These are phyloP conservation scores for Rhynchosporium agropyri DNA, from an alignment of 2,329 filamentous ascomycete genomes.

Conservation along the genomic window DNA sequence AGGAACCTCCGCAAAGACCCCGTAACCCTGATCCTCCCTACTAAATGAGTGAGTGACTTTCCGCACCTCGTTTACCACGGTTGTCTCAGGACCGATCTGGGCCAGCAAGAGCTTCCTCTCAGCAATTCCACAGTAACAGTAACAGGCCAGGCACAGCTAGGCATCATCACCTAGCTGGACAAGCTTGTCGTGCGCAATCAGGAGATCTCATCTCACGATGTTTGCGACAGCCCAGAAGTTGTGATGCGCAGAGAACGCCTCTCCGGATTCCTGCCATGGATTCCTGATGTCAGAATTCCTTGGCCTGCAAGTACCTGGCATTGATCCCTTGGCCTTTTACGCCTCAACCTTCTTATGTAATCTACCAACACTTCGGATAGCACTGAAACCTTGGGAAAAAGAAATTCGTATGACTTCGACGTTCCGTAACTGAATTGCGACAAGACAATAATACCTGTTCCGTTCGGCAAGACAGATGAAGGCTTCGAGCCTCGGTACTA, in stretches of 20 bases:
- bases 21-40: constrained; percentile 2
- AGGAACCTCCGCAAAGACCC: constrained; percentile 13
- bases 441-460: not conserved
- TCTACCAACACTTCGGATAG: constrained; percentile 15
- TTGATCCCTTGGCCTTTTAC: constrained; percentile 13
- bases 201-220: not conserved
- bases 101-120: constrained; percentile 3
- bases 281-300: constrained; percentile 20
- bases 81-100: not conserved
- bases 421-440: not conserved
- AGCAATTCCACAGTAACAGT: not conserved
- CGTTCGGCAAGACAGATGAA: constrained; percentile 22
- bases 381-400: constrained; percentile 2
- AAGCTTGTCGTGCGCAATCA: constrained; percentile 3
- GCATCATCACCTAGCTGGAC: not conserved
- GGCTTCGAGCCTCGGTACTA: constrained; percentile 10
- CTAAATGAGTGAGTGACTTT: not conserved
- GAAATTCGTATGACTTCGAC: constrained; percentile 3
- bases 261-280: constrained; percentile 10
- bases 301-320: constrained; percentile 19
- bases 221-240: not conserved
- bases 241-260: not conserved
- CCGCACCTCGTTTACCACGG: constrained; percentile 10
- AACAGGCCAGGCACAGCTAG: constrained; percentile 2
- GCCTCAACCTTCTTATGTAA: constrained; percentile 6